Base-by-base conservation (phyloP, 2,329 filamentous ascomycete species). In the Colletotrichum musicola region DNA sequence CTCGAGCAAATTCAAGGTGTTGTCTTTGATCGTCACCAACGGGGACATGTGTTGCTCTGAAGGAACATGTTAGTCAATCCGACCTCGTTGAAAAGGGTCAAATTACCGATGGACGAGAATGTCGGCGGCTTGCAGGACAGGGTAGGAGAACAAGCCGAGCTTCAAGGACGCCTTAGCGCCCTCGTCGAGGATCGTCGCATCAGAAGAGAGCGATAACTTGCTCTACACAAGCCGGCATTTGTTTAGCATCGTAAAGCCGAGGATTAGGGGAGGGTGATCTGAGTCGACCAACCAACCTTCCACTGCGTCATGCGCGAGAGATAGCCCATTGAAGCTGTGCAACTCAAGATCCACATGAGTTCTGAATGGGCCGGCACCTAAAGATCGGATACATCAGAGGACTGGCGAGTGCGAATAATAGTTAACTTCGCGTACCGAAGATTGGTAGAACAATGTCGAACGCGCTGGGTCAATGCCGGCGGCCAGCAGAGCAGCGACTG, bases 251-350 rank as follows among this genome's bases (percentile, higher is more conserved):
- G 12, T 16, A 46, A 14, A 20, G 12, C 16, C 51, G 38, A 42
- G n/a, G n/a, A 20, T 20, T 25, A 25, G 22, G n/a, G 10, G 13
- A 35, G 27, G 12, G n/a, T 4, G 25, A 42, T 7, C 40, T 18
- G 16, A 3, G 13, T 12, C 14, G 42, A 12, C 22, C 9, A 25
- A 71, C 75, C 57, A 67, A 93, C 94, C 90, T 99, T 99, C 95
- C 96, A 99, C 80, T 98, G 96, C 30, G 96, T 98, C 96, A 99
- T 99, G n/a, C 96, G 87, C 10, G 92, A 92, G n/a, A 99, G 83
- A 80, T 97, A 97, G 46, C 96, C 96, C 80, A 96, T 94, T 5
- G 93, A 95, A 25, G 96, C 93, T 60, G 93, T 92, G 73, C 95
- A 98, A 76, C 93, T 95, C 70, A 99, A 82, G 76, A 98, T 94